Base-by-base conservation (phyloP, 169 alveolate genomes). In the Plasmodium yoelii region DNA sequence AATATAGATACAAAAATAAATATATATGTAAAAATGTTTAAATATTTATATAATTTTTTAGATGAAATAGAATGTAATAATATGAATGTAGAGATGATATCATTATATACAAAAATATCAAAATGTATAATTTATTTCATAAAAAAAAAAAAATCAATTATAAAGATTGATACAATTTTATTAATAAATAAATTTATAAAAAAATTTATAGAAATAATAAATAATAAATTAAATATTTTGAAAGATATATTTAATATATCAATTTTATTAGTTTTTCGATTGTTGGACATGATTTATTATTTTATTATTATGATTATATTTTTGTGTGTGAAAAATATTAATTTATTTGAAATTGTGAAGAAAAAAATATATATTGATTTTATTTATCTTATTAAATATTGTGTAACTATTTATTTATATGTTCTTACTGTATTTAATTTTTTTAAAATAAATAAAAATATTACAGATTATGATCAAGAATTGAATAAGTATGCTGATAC, bases 1-100 rank as follows among this genome's bases (percentile, higher is more conserved):
- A 42, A 49, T 39, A 34, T 59, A 39, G 63, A 13, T 19, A 80
- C 82, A 0, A 80, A 80, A 55, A 67, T 67, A 15, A 72, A 24
- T 22, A 80, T 80, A 28, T 80, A 65, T 46, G 67, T 69, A n/a
- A 80, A 80, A 56, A 7, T 80, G 63, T 44, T 82, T 22, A 34
- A 82, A 46, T 82, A 73, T 44, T 61, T 82, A n/a, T 28, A 67
- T 28, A 82, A 82, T 70, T 82, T 67, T 39, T 67, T 67, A 71
- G 90, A 82, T 18, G 90, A 82, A 82, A 47, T 65, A 46, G 53
- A 10, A 5, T 67, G 53, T 61, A 82, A 82, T 49, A 67, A 70
- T 13, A 19, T 82, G n/a, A 53, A 26, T 22, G 72, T 82, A 5
- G 90, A 82, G 55, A 67, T 82, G 26, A 56, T 82, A 28, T 60